Evolutionary conservation across 2,329 filamentous ascomycete species (phyloP).

Genomic region (Ceratocystis alfenasii): DNA sequence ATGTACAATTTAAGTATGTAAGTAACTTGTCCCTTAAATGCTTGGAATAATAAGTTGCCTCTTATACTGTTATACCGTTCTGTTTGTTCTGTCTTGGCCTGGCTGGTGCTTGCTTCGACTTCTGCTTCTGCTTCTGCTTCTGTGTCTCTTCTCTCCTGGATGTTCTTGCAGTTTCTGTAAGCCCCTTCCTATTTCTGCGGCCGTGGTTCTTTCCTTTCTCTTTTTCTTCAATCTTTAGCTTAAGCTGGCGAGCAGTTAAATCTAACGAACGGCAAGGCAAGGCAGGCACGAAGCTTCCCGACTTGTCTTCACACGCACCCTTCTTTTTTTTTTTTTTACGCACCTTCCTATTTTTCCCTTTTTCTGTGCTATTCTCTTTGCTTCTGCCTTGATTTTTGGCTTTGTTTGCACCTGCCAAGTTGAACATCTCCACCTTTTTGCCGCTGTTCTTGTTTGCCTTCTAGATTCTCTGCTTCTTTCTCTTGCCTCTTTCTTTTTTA

Average conservation of each 20-base stretch:
- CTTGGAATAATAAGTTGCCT: background rate
- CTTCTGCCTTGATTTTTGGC: background rate
- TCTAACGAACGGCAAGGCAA: too few relatives aligned
- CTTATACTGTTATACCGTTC: background rate
- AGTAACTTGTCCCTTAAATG: background rate
- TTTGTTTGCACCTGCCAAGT: background rate
- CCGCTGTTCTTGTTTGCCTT: background rate
- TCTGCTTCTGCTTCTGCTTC: constrained; percentile 16
- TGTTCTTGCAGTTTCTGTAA: constrained; percentile 13
- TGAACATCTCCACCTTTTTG: constrained; percentile 1
- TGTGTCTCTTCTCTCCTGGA: constrained; percentile 21
- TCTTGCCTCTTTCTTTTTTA: constrained; percentile 7
- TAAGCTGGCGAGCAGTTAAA: too few relatives aligned
- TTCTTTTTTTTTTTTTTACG: constrained; percentile 9
- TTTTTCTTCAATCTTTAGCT: background rate
- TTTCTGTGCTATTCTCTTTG: background rate
- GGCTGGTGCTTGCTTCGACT: constrained; percentile 7
- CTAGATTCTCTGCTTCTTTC: constrained; percentile 4
- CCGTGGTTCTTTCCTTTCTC: background rate
- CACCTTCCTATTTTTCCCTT: background rate
- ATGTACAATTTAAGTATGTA: background rate
- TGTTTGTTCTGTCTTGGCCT: background rate
- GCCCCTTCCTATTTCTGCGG: constrained; percentile 7
- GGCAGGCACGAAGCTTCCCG: too few relatives aligned
- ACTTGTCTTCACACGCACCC: too few relatives aligned